A percentile compares a stretch with the other conserved stretches of the same genome.
These are phyloP conservation scores for Otatea glauca DNA, from an alignment of 176 grass and related monocot genomes.

Conservation along the genomic window DNA sequence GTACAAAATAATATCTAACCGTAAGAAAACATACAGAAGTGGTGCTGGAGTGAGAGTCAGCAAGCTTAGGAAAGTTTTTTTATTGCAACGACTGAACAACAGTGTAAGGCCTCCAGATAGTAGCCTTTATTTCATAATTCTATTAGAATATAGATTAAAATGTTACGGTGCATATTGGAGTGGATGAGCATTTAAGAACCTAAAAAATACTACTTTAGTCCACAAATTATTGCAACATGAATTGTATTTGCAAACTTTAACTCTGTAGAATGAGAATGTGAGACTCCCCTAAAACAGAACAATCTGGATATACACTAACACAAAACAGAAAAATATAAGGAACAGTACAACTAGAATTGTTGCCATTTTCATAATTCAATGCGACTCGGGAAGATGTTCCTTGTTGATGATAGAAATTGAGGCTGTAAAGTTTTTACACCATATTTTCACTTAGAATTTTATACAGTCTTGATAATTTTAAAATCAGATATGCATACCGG, in stretches of 20 bases:
- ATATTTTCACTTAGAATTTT: background rate
- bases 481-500: constrained; percentile 42
- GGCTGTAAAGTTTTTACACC: background rate
- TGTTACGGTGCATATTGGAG: background rate
- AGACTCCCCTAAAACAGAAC: background rate
- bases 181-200: background rate
- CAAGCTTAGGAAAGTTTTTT: background rate
- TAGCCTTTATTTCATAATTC: background rate
- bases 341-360: background rate
- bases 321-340: background rate
- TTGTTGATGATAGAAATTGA: background rate
- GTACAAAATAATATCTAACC: background rate
- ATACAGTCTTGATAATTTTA: background rate
- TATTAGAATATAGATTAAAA: background rate
- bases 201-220: background rate
- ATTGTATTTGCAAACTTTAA: constrained; percentile 10
- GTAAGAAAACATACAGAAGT: constrained; percentile 12
- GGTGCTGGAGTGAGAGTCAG: background rate
- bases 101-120: background rate
- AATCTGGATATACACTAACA: background rate
- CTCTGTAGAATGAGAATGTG: constrained; percentile 8
- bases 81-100: background rate
- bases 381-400: background rate
- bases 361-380: background rate
- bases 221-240: background rate